Base-by-base conservation (phyloP, 345 rosid genomes). In the Populus davidiana region DNA sequence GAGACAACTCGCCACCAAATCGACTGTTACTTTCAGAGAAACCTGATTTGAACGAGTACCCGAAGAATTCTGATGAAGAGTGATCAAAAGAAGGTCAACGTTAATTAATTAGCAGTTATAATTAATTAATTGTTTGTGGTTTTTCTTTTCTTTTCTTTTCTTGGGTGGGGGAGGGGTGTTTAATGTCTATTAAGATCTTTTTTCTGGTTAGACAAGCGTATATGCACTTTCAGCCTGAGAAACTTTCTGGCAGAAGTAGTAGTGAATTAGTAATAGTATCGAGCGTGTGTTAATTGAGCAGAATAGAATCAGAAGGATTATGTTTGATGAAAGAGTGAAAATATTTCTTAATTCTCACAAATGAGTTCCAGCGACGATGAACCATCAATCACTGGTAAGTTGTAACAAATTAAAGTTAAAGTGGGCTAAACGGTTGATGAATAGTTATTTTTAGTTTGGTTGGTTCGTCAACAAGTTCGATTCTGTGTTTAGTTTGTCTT, bases 1-100 rank as follows among this genome's bases (percentile, higher is more conserved):
- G 59, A 29, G 64, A 44, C 17, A 67, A 12, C 6, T 6, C 64
- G 5, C 50, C n/a, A 35, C 23, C 29, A 0, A n/a, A 25, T 56
- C 16, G 67, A 2, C n/a, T 33, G 23, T 17, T 65, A 1, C 41
- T 44, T 39, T 29, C 67, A 20, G 81, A 81, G 80, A 74, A 79
- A 70, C 89, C 87, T 38, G 89, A 86, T 77, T 77, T 86, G 79
- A 86, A 86, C 82, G 76, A 78, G 86, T 82, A 25, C 54, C 80
- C 86, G 9, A 86, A 84, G 67, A 77, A 76, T 68, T 78, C 77
- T 3, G 85, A 81, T 25, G 78, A 77, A 31, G 83, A 65, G 1
- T 69, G 52, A 65, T 18, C 29, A 33, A 61, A 17, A 20, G 16
- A 35, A 9, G 50, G 47, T n/a, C 62, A 36, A 10, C 44, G 44